phyloP scores from a whole-genome alignment of 2,329 filamentous ascomycete species.

The Phaeosphaeriaceae sp. region DNA sequence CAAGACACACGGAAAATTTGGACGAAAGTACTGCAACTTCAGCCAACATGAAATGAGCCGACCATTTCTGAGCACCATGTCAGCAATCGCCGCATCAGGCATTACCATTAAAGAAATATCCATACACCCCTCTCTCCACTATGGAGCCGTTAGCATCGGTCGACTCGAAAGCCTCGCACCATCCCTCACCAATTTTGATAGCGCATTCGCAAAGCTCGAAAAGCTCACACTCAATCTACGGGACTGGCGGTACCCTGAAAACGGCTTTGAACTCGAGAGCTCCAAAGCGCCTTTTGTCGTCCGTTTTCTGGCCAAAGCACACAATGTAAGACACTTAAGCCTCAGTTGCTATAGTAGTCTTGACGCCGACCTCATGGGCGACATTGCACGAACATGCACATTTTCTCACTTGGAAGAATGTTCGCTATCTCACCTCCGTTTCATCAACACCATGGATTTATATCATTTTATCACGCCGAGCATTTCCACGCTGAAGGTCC shows the following conservation, averaged over 20 bases:
- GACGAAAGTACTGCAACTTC: constrained; percentile 23
- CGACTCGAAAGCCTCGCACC: constrained; percentile 27
- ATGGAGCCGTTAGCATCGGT: constrained; percentile 30
- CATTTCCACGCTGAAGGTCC: constrained; percentile 8
- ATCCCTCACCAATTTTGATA: constrained; percentile 15
- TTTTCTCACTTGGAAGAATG: constrained; percentile 22
- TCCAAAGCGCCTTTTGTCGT: constrained; percentile 32
- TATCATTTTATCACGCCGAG: constrained; percentile 20
- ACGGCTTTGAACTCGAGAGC: constrained; percentile 28
- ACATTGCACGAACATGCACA: constrained; percentile 29
- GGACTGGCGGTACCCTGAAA: constrained; percentile 34
- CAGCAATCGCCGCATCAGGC: constrained; percentile 21
- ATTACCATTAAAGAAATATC: constrained; percentile 16
- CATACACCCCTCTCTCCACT: background rate
- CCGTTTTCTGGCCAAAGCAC: constrained; percentile 33
- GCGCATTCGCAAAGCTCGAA: constrained; percentile 19
- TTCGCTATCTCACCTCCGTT: constrained; percentile 23
- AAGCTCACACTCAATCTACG: constrained; percentile 31
- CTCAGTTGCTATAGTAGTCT: constrained; percentile 34
- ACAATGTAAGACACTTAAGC: constrained; percentile 18
- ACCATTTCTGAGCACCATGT: constrained; percentile 34
- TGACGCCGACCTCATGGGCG: constrained; percentile 28
- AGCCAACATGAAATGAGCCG: constrained; percentile 38
- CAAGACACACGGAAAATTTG: constrained; percentile 17
- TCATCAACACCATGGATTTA: constrained; percentile 16